Evolutionary conservation across 208 protist genomes (phyloP).

Genomic region (Naegleria fowleri): DNA sequence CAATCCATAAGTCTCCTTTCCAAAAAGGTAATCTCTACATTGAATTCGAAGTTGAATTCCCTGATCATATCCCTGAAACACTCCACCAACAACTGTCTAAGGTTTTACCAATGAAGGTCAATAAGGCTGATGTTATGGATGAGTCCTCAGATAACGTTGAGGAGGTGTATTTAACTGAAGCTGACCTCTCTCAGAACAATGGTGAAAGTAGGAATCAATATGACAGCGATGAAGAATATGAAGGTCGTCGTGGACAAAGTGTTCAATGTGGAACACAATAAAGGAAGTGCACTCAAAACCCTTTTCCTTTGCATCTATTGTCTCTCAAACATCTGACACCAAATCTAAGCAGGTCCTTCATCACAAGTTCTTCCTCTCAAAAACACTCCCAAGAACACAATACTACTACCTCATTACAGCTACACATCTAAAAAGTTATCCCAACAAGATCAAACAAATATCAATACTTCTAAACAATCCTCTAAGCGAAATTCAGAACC

Average conservation of each 20-base stretch:
- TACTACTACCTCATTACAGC: too few relatives aligned
- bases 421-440: too few relatives aligned
- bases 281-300: too few relatives aligned
- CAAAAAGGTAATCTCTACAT: constrained; percentile 79
- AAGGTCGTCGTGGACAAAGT: background rate
- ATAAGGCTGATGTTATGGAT: constrained; percentile 1
- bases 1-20: constrained; percentile 69
- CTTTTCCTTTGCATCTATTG: too few relatives aligned
- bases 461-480: too few relatives aligned
- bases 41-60: constrained; percentile 78
- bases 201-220: background rate
- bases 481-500: too few relatives aligned
- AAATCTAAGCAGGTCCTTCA: too few relatives aligned
- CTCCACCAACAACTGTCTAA: background rate
- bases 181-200: background rate
- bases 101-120: background rate
- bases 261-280: constrained; percentile 2
- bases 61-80: constrained; percentile 49
- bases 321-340: too few relatives aligned
- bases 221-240: background rate
- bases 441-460: too few relatives aligned
- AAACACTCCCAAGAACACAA: too few relatives aligned
- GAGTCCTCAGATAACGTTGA: background rate
- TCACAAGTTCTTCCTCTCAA: too few relatives aligned
- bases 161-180: background rate